Conservation (phyloP, 805 yeast genomes). For the Clavispora asparagi region DNA sequence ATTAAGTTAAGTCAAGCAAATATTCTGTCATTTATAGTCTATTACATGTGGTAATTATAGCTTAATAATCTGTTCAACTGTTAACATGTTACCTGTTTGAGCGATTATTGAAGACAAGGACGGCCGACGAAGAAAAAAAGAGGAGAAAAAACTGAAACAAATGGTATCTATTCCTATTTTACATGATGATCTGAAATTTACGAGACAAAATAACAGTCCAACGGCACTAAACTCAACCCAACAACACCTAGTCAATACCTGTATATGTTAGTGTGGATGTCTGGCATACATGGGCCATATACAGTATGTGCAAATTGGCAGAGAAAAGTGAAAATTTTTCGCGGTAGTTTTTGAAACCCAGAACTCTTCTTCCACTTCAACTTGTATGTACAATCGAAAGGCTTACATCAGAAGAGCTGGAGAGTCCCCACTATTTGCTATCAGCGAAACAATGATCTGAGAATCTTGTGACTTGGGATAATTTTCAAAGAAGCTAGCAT, state of each 20-base stretch:
- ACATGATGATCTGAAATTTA: no score
- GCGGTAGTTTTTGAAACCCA: neutral
- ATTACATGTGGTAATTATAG: no score
- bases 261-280: neutral
- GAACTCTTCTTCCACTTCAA: neutral
- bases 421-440: conserved; percentile 5
- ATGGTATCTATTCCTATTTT: no score
- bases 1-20: no score
- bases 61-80: no score
- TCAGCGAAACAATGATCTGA: conserved; percentile 16
- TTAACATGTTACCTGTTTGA: no score
- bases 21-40: no score
- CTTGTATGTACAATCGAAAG: neutral
- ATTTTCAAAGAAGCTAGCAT: conserved; percentile 1
- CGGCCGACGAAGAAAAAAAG: no score
- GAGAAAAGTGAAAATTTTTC: neutral
- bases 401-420: neutral
- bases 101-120: no score
- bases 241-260: neutral
- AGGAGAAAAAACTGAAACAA: no score
- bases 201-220: no score
- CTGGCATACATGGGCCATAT: neutral
- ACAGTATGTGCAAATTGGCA: neutral
- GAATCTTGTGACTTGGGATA: conserved; percentile 12
- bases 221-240: no score